Conservation (phyloP, 495 filamentous ascomycete species). For the Lepraria neglecta region DNA sequence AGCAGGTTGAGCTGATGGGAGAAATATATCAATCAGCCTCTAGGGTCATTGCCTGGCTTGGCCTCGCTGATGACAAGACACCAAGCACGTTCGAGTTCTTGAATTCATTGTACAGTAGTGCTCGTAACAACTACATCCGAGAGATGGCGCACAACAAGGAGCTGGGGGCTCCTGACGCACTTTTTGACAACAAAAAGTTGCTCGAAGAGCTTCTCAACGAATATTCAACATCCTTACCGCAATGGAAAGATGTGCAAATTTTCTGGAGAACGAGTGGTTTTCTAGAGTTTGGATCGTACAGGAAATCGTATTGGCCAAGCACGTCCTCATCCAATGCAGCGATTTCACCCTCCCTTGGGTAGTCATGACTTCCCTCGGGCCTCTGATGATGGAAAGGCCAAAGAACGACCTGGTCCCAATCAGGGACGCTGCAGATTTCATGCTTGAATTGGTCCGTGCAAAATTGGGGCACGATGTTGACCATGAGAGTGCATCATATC, state of each 20-base stretch:
- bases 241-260: neutral
- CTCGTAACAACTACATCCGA: neutral
- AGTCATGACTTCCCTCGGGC: neutral
- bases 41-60: constrained; percentile 35
- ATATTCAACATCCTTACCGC: neutral
- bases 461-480: neutral
- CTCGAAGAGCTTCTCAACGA: neutral
- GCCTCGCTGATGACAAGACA: constrained; percentile 15
- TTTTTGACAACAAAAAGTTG: neutral
- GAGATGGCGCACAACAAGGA: neutral
- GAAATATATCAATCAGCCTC: constrained; percentile 20
- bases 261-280: constrained; percentile 5
- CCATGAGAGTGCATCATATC: neutral
- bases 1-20: constrained; percentile 21
- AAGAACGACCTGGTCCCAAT: neutral
- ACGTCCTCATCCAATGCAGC: neutral
- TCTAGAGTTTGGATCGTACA: constrained; percentile 3
- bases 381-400: neutral
- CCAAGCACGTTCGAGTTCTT: constrained; percentile 3
- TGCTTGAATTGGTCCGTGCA: neutral
- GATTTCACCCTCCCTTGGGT: neutral
- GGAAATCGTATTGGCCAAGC: neutral
- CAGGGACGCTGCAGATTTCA: neutral
- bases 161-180: neutral
- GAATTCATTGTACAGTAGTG: too few species aligned